Evolutionary conservation across 2,329 filamentous ascomycete genomes (phyloP).

Genomic region (Colletotrichum simmondsii): DNA sequence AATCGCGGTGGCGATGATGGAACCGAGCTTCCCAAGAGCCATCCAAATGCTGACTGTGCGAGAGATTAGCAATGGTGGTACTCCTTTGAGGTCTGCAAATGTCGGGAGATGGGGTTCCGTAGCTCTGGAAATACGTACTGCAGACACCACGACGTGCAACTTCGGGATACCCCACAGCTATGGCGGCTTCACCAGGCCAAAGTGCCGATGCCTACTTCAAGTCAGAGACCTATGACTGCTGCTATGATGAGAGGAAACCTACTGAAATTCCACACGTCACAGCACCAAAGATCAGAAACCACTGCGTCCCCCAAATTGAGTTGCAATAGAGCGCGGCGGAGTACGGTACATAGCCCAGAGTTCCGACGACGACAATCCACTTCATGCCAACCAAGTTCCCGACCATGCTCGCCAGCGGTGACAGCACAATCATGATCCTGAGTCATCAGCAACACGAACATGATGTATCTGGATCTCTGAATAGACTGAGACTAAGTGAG

Average conservation of each 20-base stretch:
- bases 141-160: constrained; percentile 55
- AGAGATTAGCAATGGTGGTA: background rate
- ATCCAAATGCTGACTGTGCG: constrained; percentile 57
- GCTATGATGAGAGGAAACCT: background rate
- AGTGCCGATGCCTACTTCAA: constrained; percentile 43
- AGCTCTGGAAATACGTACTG: constrained; percentile 33
- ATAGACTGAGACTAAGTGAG: too few species aligned
- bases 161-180: constrained; percentile 45
- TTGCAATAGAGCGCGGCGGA: constrained; percentile 26
- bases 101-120: background rate
- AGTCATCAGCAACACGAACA: background rate
- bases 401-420: constrained; percentile 15
- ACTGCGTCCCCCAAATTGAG: constrained; percentile 24
- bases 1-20: constrained; percentile 62
- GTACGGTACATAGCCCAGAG: constrained; percentile 17
- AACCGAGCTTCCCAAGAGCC: constrained; percentile 61
- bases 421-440: constrained; percentile 23
- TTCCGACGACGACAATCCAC: constrained; percentile 24
- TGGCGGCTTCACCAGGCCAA: constrained; percentile 48
- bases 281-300: constrained; percentile 23
- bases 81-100: background rate
- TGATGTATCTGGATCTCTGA: background rate
- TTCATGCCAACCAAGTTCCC: constrained; percentile 24
- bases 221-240: background rate
- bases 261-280: constrained; percentile 21